phyloP scores from a whole-genome alignment of 2,329 filamentous ascomycete genomes.

The Zalaria obscura region DNA sequence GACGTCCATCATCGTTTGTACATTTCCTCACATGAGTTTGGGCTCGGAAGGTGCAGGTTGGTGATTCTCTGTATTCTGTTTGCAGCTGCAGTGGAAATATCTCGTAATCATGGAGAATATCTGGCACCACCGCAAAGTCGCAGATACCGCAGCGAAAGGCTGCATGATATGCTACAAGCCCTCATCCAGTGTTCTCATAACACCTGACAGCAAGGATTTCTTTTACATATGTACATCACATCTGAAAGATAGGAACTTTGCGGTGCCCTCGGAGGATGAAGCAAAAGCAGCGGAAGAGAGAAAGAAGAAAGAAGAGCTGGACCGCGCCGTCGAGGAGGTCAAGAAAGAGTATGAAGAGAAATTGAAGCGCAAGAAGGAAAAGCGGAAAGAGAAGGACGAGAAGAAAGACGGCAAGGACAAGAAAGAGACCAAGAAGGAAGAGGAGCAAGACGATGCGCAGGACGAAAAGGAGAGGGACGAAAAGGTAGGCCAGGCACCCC shows the following conservation, averaged over 20 bases:
- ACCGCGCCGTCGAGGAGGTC: conserved; percentile 32
- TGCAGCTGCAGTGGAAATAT: too few relatives aligned
- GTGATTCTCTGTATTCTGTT: too few relatives aligned
- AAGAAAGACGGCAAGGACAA: conserved; percentile 45
- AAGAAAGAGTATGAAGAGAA: conserved; percentile 38
- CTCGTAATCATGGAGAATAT: conserved; percentile 39
- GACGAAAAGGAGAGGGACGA: conserved; percentile 50
- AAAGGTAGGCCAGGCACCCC: conserved; percentile 29
- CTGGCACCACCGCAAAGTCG: conserved; percentile 76
- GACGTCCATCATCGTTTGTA: too few relatives aligned
- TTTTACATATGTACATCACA: conserved; percentile 84
- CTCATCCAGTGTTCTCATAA: conserved; percentile 74
- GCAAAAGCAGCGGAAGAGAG: conserved; percentile 40
- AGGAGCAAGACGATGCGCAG: conserved; percentile 50
- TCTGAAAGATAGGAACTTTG: conserved; percentile 71
- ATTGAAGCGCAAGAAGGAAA: conserved; percentile 26
- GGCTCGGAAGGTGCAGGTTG: too few relatives aligned
- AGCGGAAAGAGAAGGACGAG: conserved; percentile 26
- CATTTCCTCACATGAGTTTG: too few relatives aligned
- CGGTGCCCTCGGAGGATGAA: conserved; percentile 56
- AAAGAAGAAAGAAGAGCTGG: conserved; percentile 37
- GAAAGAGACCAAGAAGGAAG: conserved; percentile 51
- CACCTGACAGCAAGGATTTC: conserved; percentile 71
- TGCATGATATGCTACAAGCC: conserved; percentile 91
- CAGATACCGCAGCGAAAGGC: conserved; percentile 65